phyloP scores from a whole-genome alignment of 352 stramenopile species.

The Pythium rhizo-oryzae region DNA sequence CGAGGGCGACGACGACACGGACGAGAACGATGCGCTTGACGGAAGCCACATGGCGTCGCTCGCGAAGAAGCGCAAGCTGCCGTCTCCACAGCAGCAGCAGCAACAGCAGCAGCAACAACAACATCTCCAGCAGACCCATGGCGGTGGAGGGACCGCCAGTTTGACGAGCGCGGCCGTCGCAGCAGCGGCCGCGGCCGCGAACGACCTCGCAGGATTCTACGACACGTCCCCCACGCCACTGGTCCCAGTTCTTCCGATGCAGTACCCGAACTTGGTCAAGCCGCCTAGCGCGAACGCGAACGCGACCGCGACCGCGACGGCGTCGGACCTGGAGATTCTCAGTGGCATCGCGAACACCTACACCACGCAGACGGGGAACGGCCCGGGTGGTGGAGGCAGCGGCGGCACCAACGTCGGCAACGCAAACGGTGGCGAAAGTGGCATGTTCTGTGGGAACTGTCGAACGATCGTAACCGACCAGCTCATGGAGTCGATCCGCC shows the following conservation, averaged over 20 bases:
- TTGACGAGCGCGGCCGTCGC: conserved; percentile 12
- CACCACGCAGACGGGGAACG: conserved; percentile 37
- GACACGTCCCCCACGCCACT: conserved; percentile 43
- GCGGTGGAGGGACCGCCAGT: not conserved
- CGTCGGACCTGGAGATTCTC: conserved; percentile 78
- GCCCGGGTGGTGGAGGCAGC: not conserved
- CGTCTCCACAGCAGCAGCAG: conserved; percentile 28
- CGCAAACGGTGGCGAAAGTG: not conserved
- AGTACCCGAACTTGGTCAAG: conserved; percentile 45
- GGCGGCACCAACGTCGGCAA: not conserved
- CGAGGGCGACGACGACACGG: conserved; percentile 33
- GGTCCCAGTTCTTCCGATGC: conserved; percentile 62
- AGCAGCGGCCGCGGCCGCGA: conserved; percentile 13
- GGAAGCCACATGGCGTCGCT: conserved; percentile 26
- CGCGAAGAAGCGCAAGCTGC: conserved; percentile 60
- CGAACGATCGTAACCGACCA: conserved; percentile 69
- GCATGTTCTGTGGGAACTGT: conserved; percentile 57
- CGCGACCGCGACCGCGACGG: conserved; percentile 33
- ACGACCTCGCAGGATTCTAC: conserved; percentile 68
- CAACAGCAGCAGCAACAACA: conserved; percentile 13
- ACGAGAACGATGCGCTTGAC: conserved; percentile 29
- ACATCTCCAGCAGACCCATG: conserved; percentile 17
- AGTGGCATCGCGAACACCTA: conserved; percentile 86
- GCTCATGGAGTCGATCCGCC: conserved; percentile 76
- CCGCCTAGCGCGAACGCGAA: conserved; percentile 20